Base-by-base conservation (phyloP, 176 grass and related monocot genomes). In the Avena insularis region DNA sequence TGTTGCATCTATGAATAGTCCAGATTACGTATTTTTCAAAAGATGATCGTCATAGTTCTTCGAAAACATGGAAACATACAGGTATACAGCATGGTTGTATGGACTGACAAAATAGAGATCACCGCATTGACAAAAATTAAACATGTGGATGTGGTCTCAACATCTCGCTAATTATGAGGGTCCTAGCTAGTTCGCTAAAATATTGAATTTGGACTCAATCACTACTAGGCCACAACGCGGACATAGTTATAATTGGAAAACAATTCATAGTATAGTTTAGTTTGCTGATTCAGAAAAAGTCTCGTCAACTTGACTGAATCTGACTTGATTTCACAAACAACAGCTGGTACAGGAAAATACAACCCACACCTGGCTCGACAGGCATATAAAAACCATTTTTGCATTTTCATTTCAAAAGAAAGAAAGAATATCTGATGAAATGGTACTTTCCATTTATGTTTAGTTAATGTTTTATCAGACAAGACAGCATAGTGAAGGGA, bases 381-480 rank as follows among this genome's bases (percentile, higher is more conserved):
- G 10, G 17, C 35, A 56, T 53, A 13, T 50, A 50, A 50, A 11
- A 50, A 50, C 12, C 0, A 31, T 14, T 31, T 31, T 12, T 31
- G 62, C 62, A 65, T 14, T 65, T 65, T 31, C 11, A 31, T 14
- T 31, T 4, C 59, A 65, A 31, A 65, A 6, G 12, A 31, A 65
- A 31, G 2, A 23, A 62, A 9, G 59, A 62, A 62, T 12, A 11
- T 62, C 77, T 4, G 9, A 61, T 73, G 75, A 20, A 9, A 47
- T 47, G 9, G 16, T 77, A 86, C 79, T 84, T 89, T 36, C 55
- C 73, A 55, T 46, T 64, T 10, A 10, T 47, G 46, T 47, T 47
- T 9, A 47, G 9, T 47, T 47, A 47, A 47, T 10, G 7, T 47
- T 47, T 10, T 0, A 47, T 47, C 46, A 0, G 46, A 47, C 2